Base-by-base conservation (phyloP, 495 filamentous ascomycete genomes). In the Diplogelasinospora grovesii region DNA sequence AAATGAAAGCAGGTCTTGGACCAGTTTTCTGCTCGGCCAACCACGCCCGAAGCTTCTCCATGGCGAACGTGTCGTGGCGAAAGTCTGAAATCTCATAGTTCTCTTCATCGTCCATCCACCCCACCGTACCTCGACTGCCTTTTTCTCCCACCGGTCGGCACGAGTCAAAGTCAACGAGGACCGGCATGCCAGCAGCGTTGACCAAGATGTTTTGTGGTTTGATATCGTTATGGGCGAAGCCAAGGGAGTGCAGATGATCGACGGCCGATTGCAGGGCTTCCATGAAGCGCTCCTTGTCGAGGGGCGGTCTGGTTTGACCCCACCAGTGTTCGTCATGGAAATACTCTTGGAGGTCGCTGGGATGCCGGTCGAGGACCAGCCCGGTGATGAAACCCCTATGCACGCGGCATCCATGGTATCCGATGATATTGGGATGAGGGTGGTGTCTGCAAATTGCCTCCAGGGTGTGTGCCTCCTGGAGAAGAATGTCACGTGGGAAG, bases 81-180 rank as follows among this genome's bases (percentile, higher is more conserved):
- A n/a, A n/a, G n/a, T n/a, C n/a, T n/a, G n/a, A n/a, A n/a, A n/a
- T n/a, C n/a, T n/a, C n/a, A n/a, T n/a, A n/a, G n/a, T n/a, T n/a
- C 19, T 31, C 38, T 20, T 41, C 38, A 21, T 23, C 22, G n/a
- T n/a, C n/a, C n/a, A n/a, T n/a, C 38, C 38, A 32, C 11, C 38
- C 38, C 8, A 27, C 16, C 15, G 26, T 14, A 4, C 38, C 38
- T 16, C 19, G 38, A 41, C 38, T 32, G 26, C 25, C 29, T 13
- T 18, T 27, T 1, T 3, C 26, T 21, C 1, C 27, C 26, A 23
- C 8, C n/a, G n/a, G n/a, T n/a, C n/a, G n/a, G n/a, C n/a, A n/a
- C 5, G 26, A 2, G 26, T 28, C 14, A 7, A 28, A 28, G 26
- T 28, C 26, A 13, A 28, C 14, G 10, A 28, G 26, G 26, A 2